These are phyloP conservation scores for Davidsoniella virescens DNA, from an alignment of 2,329 filamentous ascomycete species.

Conservation along the genomic window DNA sequence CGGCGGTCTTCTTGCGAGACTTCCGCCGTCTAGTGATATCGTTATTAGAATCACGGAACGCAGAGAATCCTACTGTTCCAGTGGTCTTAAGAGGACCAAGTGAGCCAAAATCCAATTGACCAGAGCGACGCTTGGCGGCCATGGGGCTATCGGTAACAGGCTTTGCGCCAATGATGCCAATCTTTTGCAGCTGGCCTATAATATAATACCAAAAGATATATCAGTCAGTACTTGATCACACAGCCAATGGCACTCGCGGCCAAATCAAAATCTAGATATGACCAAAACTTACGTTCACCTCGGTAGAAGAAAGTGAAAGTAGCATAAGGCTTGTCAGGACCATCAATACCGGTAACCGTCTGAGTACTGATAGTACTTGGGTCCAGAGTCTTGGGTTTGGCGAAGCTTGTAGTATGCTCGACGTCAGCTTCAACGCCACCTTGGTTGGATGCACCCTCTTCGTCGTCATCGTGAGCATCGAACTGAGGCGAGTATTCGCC, in stretches of 20 bases:
- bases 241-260: neutral
- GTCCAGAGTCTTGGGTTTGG: constrained; percentile 88
- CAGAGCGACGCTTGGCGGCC: constrained; percentile 60
- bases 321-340: constrained; percentile 88
- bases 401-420: constrained; percentile 95
- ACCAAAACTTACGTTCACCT: constrained; percentile 62
- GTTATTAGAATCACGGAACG: constrained; percentile 59
- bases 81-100: constrained; percentile 69
- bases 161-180: constrained; percentile 70
- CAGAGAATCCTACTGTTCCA: constrained; percentile 80
- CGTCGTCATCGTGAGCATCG: constrained; percentile 87
- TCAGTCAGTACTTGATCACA: neutral
- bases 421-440: constrained; percentile 50
- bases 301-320: constrained; percentile 97
- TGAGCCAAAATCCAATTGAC: constrained; percentile 70
- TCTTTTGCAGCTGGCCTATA: constrained; percentile 83
- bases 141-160: constrained; percentile 42
- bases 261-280: neutral
- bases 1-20: constrained; percentile 45
- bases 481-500: constrained; percentile 97
- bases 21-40: constrained; percentile 41
- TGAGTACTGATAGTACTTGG: constrained; percentile 97
- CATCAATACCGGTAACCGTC: constrained; percentile 96
- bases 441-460: constrained; percentile 26
- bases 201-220: neutral